Evolutionary conservation across 495 filamentous ascomycete species (phyloP).

Genomic region (Pyrenula massariospora): DNA sequence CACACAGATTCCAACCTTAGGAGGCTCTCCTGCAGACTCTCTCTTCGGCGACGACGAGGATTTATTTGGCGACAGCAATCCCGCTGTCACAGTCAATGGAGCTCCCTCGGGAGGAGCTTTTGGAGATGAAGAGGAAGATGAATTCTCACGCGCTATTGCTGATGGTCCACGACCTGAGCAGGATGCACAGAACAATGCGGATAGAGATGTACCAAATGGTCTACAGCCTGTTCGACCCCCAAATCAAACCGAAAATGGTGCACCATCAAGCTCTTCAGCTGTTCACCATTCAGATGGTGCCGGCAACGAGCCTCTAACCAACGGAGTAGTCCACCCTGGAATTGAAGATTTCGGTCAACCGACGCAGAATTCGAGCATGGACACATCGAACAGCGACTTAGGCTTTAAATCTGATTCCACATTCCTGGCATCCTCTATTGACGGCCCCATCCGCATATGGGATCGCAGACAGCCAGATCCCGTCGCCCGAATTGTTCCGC

Average conservation of each 20-base stretch:
- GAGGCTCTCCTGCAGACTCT: constrained; percentile 59
- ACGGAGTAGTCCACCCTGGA: constrained; percentile 34
- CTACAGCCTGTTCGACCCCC: constrained; percentile 4
- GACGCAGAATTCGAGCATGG: constrained; percentile 9
- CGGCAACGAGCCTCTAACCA: constrained; percentile 18
- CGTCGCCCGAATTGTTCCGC: constrained; percentile 63
- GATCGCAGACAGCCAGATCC: constrained; percentile 70
- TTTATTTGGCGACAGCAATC: constrained; percentile 61
- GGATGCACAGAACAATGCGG: constrained; percentile 24
- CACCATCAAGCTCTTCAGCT: neutral
- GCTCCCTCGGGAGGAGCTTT: constrained; percentile 46
- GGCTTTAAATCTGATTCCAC: constrained; percentile 45
- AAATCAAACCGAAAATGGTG: neutral
- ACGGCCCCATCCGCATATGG: constrained; percentile 86
- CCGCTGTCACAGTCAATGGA: constrained; percentile 43
- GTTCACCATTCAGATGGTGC: constrained; percentile 3
- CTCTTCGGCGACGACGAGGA: constrained; percentile 56
- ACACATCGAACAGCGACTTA: constrained; percentile 20
- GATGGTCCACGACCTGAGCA: constrained; percentile 38
- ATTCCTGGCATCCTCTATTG: constrained; percentile 77
- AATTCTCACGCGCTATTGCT: constrained; percentile 70
- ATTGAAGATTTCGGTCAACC: constrained; percentile 25
- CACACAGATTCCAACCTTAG: constrained; percentile 25
- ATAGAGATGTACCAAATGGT: constrained; percentile 13
- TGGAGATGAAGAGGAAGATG: constrained; percentile 72